Percentiles rank a stretch among this genome's conserved stretches.
These are phyloP conservation scores for Erysimum cheiri DNA, from an alignment of 441 rosid genomes.

Conservation along the genomic window DNA sequence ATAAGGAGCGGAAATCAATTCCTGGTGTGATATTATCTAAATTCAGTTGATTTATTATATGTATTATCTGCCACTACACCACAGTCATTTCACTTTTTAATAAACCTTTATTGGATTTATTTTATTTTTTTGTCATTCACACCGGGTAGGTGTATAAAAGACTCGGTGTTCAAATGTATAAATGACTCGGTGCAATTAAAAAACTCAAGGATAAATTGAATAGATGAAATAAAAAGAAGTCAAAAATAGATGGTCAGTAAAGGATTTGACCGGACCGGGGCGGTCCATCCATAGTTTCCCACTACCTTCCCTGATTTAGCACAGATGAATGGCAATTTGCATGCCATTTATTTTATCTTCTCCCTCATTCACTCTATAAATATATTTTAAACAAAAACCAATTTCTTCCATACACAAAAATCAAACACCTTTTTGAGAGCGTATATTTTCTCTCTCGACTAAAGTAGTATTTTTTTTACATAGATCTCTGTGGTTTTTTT, in stretches of 20 bases:
- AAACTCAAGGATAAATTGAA: neutral
- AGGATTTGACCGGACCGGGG: constrained; percentile 38
- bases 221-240: constrained; percentile 24
- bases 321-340: constrained; percentile 30
- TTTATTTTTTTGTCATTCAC: neutral
- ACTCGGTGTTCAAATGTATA: constrained; percentile 30
- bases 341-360: constrained; percentile 16
- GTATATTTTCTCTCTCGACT: constrained; percentile 3
- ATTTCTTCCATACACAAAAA: constrained; percentile 32
- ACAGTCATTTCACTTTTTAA: neutral
- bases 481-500: constrained; percentile 9
- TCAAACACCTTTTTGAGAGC: constrained; percentile 20
- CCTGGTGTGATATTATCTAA: too few species aligned
- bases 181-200: constrained; percentile 21
- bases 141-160: constrained; percentile 8
- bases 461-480: constrained; percentile 3
- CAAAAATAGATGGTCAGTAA: constrained; percentile 43
- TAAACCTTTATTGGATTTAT: neutral
- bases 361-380: constrained; percentile 32
- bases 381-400: constrained; percentile 21
- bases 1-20: too few species aligned
- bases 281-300: constrained; percentile 45
- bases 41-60: too few species aligned
- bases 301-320: constrained; percentile 39
- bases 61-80: too few species aligned